These are phyloP conservation scores for Phialemonium atrogriseum DNA, from an alignment of 2,329 filamentous ascomycete species.

Conservation along the genomic window DNA sequence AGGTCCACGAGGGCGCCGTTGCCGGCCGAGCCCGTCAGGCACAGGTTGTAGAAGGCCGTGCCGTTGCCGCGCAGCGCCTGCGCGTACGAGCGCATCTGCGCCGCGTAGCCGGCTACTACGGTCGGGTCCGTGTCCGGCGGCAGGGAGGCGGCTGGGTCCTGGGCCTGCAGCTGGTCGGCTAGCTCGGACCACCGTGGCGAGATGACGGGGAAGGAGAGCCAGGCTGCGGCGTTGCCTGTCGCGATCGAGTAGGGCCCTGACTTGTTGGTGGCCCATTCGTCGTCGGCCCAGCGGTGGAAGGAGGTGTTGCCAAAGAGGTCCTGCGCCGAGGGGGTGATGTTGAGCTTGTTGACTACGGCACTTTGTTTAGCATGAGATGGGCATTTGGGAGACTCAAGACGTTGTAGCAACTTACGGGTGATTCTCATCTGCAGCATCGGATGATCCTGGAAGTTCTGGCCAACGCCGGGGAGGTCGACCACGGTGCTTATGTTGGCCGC, in stretches of 20 bases:
- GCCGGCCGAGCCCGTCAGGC: conserved; percentile 12
- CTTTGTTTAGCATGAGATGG: too few relatives aligned
- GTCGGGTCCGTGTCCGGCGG: conserved; percentile 22
- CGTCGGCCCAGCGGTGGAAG: conserved; percentile 15
- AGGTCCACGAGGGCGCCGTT: conserved; percentile 17
- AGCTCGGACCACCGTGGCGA: conserved; percentile 17
- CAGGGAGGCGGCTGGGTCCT: conserved; percentile 25
- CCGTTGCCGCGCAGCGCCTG: conserved; percentile 22
- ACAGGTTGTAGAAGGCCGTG: conserved; percentile 24
- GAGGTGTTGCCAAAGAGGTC: conserved; percentile 15
- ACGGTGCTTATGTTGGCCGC: conserved; percentile 2
- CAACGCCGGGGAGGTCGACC: background rate
- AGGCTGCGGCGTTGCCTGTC: conserved; percentile 19
- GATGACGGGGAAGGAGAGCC: conserved; percentile 25
- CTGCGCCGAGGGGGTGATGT: conserved; percentile 11
- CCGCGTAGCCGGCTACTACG: conserved; percentile 26
- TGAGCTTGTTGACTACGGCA: conserved; percentile 10
- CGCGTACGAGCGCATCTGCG: conserved; percentile 28
- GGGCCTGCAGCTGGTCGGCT: conserved; percentile 16
- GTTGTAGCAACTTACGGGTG: too few relatives aligned
- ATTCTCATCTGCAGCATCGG: too few relatives aligned
- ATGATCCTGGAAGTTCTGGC: too few relatives aligned
- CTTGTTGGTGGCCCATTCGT: conserved; percentile 15
- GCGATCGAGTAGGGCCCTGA: conserved; percentile 21
- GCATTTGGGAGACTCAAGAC: too few relatives aligned